Base-by-base conservation (phyloP, 192 early-diverging fungal species). In the Obelidium mucronatum region DNA sequence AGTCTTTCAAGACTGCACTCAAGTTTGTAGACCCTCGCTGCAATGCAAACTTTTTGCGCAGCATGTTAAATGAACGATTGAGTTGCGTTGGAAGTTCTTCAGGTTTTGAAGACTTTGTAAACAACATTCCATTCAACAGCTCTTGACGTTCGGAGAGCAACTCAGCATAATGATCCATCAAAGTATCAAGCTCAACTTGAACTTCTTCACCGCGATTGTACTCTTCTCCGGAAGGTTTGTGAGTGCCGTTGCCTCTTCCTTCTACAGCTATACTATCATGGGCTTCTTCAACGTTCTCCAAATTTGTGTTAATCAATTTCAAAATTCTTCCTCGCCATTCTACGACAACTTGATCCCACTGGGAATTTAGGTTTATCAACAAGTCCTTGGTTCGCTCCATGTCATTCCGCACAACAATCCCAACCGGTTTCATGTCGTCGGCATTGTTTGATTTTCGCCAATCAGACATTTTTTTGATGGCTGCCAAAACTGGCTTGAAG, bases 191-290 rank as follows among this genome's bases (percentile, higher is more conserved):
- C n/a, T 78, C 77, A 15, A 8, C 26, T 48, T 79, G 78, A 34
- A 66, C 31, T 22, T 73, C 80, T 22, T 52, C 35, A 11, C 79
- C 79, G 15, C 61, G 11, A 42, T 72, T 42, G 54, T 79, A 84
- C 63, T 84, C 82, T 55, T 79, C 78, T 6, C 77, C 79, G 60
- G 75, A 73, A 24, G 78, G 81, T 39, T 62, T 54, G 4, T 24
- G 13, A 0, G 19, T 5, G 1, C 31, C 72, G 26, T 1, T 15
- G 34, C 44, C 19, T 15, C 40, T 30, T 22, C 34, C 60, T 8
- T 44, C 42, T 56, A 39, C 36, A 15, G 35, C 48, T 52, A 8
- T 22, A 33, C 52, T 24, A 2, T 26, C 60, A 1, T 74, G 51
- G 3, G 28, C 30, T 5, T 28, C 6, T 60, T 64, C 78, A 42